phyloP scores from a whole-genome alignment of 2,329 filamentous ascomycete species.

The Stagonosporopsis tanaceti region DNA sequence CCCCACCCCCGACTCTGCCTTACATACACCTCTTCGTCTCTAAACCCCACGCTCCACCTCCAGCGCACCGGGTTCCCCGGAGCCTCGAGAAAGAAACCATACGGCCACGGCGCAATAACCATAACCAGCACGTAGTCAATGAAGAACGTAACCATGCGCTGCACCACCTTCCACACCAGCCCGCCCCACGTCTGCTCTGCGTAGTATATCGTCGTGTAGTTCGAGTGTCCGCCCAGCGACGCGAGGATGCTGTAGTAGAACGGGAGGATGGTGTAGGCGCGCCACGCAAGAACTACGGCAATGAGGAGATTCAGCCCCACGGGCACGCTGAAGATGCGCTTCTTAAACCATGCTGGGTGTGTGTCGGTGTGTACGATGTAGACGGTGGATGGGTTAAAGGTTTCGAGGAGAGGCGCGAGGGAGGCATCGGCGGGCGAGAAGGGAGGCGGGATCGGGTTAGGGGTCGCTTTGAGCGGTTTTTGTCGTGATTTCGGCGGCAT shows the following conservation, averaged over 20 bases:
- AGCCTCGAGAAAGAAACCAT: conserved; percentile 66
- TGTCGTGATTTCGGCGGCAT: conserved; percentile 35
- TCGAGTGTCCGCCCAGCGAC: conserved; percentile 70
- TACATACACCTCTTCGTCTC: conserved; percentile 81
- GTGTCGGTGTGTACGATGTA: conserved; percentile 87
- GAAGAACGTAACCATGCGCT: conserved; percentile 71
- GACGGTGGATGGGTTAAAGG: conserved; percentile 72
- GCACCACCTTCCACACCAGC: conserved; percentile 64
- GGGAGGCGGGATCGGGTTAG: conserved; percentile 18
- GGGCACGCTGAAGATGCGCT: conserved; percentile 82
- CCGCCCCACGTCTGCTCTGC: conserved; percentile 59
- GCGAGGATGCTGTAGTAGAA: conserved; percentile 75
- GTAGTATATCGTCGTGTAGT: conserved; percentile 71
- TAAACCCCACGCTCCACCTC: conserved; percentile 79
- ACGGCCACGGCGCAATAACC: conserved; percentile 57
- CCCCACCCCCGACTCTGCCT: conserved; percentile 80
- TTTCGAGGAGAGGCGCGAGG: conserved; percentile 71
- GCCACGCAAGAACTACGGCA: conserved; percentile 69
- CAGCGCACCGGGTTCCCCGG: conserved; percentile 72
- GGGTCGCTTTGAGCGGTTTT: conserved; percentile 25
- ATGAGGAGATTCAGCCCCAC: conserved; percentile 78
- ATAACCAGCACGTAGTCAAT: conserved; percentile 71
- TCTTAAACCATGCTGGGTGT: conserved; percentile 74
- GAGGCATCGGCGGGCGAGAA: conserved; percentile 63
- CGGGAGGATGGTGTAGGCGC: conserved; percentile 72